phyloP scores from a whole-genome alignment of 2,329 filamentous ascomycete genomes.

The Aureobasidium namibiae region DNA sequence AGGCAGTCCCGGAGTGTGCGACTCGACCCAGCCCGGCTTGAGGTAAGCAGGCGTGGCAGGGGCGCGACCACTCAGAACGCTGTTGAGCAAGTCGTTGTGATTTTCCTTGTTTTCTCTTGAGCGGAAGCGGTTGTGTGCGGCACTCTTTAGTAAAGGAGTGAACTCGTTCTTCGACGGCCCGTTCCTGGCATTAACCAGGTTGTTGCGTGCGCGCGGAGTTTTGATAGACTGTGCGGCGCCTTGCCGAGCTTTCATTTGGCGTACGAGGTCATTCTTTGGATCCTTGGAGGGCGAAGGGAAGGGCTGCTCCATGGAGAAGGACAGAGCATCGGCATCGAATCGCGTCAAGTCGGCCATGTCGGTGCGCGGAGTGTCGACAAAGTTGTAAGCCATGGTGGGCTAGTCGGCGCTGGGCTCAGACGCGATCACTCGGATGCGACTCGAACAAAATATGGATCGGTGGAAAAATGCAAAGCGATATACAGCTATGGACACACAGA shows the following conservation, averaged over 20 bases:
- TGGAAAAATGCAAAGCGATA: constrained; percentile 9
- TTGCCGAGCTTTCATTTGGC: constrained; percentile 61
- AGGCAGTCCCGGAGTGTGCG: constrained; percentile 65
- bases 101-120: constrained; percentile 21
- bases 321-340: constrained; percentile 57
- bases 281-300: constrained; percentile 74
- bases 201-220: constrained; percentile 67
- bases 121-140: constrained; percentile 59
- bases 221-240: constrained; percentile 49
- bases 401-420: constrained; percentile 1
- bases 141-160: constrained; percentile 80
- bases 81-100: constrained; percentile 15
- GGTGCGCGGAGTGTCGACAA: constrained; percentile 79
- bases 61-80: constrained; percentile 34
- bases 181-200: constrained; percentile 62
- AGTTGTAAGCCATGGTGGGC: constrained; percentile 34
- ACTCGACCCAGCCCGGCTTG: constrained; percentile 53
- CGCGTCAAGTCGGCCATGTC: constrained; percentile 74
- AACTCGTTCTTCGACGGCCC: constrained; percentile 62
- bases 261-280: constrained; percentile 58
- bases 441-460: constrained; percentile 10
- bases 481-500: neutral
- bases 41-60: constrained; percentile 62
- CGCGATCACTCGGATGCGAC: neutral
- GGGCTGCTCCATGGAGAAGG: constrained; percentile 79